Evolutionary conservation across 441 rosid genomes (phyloP).

Genomic region (Gossypium aridum): DNA sequence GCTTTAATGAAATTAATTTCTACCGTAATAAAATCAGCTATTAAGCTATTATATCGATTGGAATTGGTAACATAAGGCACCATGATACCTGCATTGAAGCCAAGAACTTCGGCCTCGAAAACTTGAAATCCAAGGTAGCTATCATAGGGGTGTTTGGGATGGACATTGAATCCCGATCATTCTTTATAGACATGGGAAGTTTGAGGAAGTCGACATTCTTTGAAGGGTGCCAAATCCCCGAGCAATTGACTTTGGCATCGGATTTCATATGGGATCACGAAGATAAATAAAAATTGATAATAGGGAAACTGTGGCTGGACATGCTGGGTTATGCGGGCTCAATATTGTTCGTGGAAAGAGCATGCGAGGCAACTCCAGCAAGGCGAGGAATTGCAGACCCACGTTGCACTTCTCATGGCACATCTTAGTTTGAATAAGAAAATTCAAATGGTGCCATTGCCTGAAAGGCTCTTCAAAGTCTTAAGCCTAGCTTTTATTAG

Average conservation of each 20-base stretch:
- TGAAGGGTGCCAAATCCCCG: not conserved
- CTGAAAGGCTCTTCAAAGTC: not conserved
- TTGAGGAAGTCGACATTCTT: not conserved
- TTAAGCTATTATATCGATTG: not conserved
- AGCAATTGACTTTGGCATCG: not conserved
- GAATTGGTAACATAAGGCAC: not conserved
- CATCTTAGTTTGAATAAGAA: not conserved
- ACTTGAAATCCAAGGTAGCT: not conserved
- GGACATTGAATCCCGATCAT: not conserved
- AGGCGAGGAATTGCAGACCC: conserved; percentile 21
- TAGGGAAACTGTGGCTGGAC: not conserved
- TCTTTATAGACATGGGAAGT: not conserved
- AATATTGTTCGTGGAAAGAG: not conserved
- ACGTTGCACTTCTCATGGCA: not conserved
- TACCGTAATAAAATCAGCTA: too few species aligned
- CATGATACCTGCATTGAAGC: not conserved
- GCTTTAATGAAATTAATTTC: too few species aligned
- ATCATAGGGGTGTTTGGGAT: not conserved
- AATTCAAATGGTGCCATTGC: not conserved
- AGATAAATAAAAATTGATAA: not conserved
- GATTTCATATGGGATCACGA: not conserved
- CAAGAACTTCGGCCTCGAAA: not conserved
- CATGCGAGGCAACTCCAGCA: not conserved
- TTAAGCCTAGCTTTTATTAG: not conserved
- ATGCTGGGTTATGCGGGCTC: not conserved